These are phyloP conservation scores for Neonothopanus nambi DNA, from an alignment of 1,284 basidiomycete genomes.

Conservation along the genomic window DNA sequence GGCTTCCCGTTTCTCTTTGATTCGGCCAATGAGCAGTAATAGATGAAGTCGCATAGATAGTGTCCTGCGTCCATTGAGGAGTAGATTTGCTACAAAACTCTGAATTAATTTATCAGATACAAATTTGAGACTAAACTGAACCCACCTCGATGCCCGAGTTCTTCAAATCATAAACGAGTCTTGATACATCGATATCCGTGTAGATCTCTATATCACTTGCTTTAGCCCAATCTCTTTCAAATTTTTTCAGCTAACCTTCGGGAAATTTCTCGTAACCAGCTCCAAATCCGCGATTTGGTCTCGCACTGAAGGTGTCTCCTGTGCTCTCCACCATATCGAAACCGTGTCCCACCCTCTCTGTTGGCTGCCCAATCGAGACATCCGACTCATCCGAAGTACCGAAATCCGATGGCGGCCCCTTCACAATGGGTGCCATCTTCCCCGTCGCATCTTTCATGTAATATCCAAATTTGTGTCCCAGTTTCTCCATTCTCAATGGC, in stretches of 20 bases:
- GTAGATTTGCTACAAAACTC: slow-evolving; percentile 53
- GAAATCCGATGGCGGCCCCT: slow-evolving; percentile 5
- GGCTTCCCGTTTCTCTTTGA: slow-evolving; percentile 53
- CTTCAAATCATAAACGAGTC: slow-evolving; percentile 57
- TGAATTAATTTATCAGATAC: slow-evolving; percentile 11
- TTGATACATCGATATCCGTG: slow-evolving; percentile 45
- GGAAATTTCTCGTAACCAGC: slow-evolving; percentile 40
- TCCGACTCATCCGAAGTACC: slow-evolving; percentile 4
- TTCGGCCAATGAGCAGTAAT: slow-evolving; percentile 78
- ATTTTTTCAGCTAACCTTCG: slow-evolving; percentile 22
- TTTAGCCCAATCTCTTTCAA: too few relatives aligned
- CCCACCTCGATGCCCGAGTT: slow-evolving; percentile 58
- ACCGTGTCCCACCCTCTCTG: slow-evolving; percentile 2
- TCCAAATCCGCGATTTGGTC: slow-evolving; percentile 37
- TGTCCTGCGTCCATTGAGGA: slow-evolving; percentile 76
- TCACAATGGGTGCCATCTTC: slow-evolving; percentile 26
- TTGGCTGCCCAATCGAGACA: slow-evolving; percentile 4
- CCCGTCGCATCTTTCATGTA: slow-evolving; percentile 67
- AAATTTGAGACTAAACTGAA: slow-evolving; percentile 11
- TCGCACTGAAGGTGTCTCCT: slow-evolving; percentile 15
- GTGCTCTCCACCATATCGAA: slow-evolving; percentile 29
- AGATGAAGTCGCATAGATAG: slow-evolving; percentile 77
- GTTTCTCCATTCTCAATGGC: slow-evolving; percentile 61
- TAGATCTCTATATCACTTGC: slow-evolving; percentile 38
- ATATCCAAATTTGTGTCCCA: slow-evolving; percentile 72